Conservation (phyloP, 2,329 filamentous ascomycete species). For the Trichoderma endophyticum region DNA sequence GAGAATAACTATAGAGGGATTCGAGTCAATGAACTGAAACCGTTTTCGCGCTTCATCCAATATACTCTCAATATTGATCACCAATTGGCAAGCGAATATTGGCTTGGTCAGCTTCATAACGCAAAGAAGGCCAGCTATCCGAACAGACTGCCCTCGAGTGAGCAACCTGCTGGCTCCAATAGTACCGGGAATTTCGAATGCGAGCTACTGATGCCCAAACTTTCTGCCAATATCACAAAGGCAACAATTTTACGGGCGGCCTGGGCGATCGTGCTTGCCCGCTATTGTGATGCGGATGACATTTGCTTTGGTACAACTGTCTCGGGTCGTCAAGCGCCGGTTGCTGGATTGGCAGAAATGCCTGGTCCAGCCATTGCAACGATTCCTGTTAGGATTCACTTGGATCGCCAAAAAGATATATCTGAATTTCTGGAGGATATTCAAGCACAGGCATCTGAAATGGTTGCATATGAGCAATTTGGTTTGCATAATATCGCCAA, state of each 20-base stretch:
- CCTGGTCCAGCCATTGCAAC: conserved; percentile 20
- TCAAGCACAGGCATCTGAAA: conserved; percentile 20
- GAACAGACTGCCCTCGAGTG: not conserved
- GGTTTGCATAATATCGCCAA: conserved; percentile 21
- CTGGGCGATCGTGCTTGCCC: conserved; percentile 24
- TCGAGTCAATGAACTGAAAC: not conserved
- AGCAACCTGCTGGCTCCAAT: not conserved
- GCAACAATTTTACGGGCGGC: conserved; percentile 22
- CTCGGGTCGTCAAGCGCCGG: conserved; percentile 21
- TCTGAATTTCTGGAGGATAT: conserved; percentile 8
- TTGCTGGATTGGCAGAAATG: conserved; percentile 18
- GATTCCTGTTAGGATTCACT: conserved; percentile 19
- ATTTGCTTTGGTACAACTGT: conserved; percentile 26
- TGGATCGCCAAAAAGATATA: conserved; percentile 4
- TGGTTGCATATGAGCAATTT: conserved; percentile 25
- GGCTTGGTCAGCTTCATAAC: not conserved
- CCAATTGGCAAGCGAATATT: not conserved
- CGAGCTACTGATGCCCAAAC: not conserved
- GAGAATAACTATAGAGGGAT: not conserved
- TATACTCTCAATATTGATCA: not conserved
- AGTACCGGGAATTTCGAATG: not conserved
- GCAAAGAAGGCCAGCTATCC: not conserved
- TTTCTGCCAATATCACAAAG: not conserved
- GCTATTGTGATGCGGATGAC: conserved; percentile 15
- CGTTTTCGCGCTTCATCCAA: conserved; percentile 2